Base-by-base conservation (phyloP, 768 basidiomycete genomes). In the Lactarius akahatsu region DNA sequence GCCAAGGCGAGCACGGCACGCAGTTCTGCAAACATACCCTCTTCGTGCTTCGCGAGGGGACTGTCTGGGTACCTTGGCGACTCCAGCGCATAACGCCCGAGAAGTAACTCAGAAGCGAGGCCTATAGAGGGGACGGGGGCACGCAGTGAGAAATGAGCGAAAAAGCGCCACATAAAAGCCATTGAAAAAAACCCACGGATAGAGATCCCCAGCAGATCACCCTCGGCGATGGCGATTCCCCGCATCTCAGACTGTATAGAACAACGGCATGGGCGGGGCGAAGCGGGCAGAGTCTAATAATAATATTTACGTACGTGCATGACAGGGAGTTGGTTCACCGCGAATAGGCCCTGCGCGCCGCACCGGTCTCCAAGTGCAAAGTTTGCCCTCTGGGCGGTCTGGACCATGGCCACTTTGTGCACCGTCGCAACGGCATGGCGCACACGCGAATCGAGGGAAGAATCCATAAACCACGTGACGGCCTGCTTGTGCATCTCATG, bases 291-390 rank as follows among this genome's bases (percentile, higher is more conserved):
- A 43, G 40, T 45, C 6, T 0, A 36, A 18, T 10, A 32, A 23
- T 38, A 50, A 23, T 13, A 38, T 9, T 66, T 71, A 70, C 76
- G 3, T 63, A 86, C 86, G 77, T 85, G 82, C 36, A 84, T 79
- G 54, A 78, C 77, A 5, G 82, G 80, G 77, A 88, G 81, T 69
- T 85, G 83, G 70, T 88, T 89, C 62, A 83, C 81, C 59, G 85
- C 86, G 63, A 87, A 87, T 0, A 85, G 81, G 2, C 87, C 86
- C 73, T 88, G 86, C 2, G 85, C 87, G 57, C 87, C 87, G 64
- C 84, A 87, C 13, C 87, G 80, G 67, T 89, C 87, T 6, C 84
- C 79, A n/a, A 88, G 77, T 63, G 83, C 82, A 11, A 80, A 75
- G 9, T 80, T 76, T 66, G 80, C 82, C 20, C 81, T 76, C 68